phyloP scores from a whole-genome alignment of 495 filamentous ascomycete species.

The Xylaria nigripes region DNA sequence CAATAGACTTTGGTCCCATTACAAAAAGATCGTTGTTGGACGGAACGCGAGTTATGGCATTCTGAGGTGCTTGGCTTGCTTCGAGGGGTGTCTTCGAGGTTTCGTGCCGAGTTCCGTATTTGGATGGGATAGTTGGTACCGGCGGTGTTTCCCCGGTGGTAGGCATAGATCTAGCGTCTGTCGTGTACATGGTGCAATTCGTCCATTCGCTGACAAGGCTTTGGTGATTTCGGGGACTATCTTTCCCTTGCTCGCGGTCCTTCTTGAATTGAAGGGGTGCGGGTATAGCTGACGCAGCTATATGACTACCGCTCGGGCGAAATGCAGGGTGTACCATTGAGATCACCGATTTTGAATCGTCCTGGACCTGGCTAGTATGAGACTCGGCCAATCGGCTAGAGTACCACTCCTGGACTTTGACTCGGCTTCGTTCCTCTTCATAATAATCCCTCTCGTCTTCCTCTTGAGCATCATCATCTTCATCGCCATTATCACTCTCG shows the following conservation, averaged over 20 bases:
- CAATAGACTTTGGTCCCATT: neutral
- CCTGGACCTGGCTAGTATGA: neutral
- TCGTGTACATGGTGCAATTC: conserved; percentile 15
- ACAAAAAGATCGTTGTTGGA: neutral
- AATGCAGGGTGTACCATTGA: conserved; percentile 25
- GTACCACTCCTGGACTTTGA: conserved; percentile 20
- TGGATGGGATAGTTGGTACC: conserved; percentile 13
- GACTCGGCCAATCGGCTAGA: conserved; percentile 6
- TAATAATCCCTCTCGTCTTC: neutral
- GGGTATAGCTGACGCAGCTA: conserved; percentile 15
- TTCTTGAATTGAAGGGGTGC: conserved; percentile 12
- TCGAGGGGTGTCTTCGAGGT: neutral
- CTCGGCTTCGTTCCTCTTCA: conserved; percentile 11
- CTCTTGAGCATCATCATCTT: neutral
- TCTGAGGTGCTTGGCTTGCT: neutral
- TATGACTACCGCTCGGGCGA: conserved; percentile 3
- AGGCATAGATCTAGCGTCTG: neutral
- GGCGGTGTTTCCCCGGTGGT: conserved; percentile 4
- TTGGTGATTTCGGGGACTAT: neutral
- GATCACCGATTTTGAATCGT: conserved; percentile 17
- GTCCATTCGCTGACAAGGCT: conserved; percentile 12
- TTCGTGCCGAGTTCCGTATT: neutral
- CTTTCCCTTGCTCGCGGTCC: neutral
- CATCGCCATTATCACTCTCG: conserved; percentile 1
- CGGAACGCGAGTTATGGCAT: neutral